Conservation (phyloP, 768 basidiomycete genomes). For the Sutorius australiensis region DNA sequence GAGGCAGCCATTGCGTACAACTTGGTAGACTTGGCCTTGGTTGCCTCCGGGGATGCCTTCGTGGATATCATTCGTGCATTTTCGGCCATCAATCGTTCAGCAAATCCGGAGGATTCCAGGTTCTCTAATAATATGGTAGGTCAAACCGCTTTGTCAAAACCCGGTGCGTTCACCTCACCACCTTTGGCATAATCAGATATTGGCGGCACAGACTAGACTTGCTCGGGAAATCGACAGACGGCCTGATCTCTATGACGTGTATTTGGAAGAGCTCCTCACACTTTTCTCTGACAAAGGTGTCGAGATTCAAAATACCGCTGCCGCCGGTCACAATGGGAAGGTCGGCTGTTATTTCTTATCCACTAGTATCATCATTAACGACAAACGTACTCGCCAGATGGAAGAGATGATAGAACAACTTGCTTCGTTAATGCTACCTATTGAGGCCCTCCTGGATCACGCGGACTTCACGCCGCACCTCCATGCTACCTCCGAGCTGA, state of each 20-base stretch:
- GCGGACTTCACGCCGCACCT: conserved; percentile 59
- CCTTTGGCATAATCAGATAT: conserved; percentile 45
- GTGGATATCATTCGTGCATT: conserved; percentile 81
- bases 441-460: conserved; percentile 82
- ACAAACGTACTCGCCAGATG: conserved; percentile 39
- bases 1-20: conserved; percentile 92
- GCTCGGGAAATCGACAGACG: conserved; percentile 73
- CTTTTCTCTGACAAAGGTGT: conserved; percentile 91
- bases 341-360: conserved; percentile 34
- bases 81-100: conserved; percentile 77
- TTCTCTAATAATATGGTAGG: conserved; percentile 86
- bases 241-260: conserved; percentile 74
- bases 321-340: conserved; percentile 62
- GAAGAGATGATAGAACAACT: conserved; percentile 86
- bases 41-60: conserved; percentile 73
- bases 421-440: conserved; percentile 83
- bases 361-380: conserved; percentile 4
- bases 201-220: conserved; percentile 87
- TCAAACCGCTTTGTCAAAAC: neutral
- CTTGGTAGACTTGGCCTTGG: conserved; percentile 83
- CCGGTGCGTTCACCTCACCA: neutral
- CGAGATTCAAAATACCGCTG: conserved; percentile 79
- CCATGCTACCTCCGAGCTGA: conserved; percentile 53
- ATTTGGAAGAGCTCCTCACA: conserved; percentile 79
- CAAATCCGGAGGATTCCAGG: conserved; percentile 85